phyloP scores from a whole-genome alignment of 192 early-diverging fungal species.

The Gonapodya sp. region DNA sequence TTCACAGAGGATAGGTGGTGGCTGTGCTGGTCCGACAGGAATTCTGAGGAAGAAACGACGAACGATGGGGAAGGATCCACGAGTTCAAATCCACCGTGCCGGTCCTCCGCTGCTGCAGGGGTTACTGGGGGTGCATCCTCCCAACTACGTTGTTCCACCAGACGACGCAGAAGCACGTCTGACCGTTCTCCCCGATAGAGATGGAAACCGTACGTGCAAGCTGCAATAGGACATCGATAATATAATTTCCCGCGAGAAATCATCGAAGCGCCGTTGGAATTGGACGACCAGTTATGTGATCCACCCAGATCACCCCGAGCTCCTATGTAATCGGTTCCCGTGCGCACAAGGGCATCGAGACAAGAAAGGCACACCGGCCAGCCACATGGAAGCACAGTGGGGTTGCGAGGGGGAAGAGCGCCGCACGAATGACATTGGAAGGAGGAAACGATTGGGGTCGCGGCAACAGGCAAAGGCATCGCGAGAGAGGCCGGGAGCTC shows the following conservation, averaged over 20 bases:
- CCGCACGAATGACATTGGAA: neutral
- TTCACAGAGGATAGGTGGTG: slow-evolving; percentile 6
- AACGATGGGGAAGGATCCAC: neutral
- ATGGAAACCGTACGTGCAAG: slow-evolving; percentile 13
- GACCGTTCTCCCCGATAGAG: slow-evolving; percentile 15
- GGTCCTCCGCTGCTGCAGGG: neutral
- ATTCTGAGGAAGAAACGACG: neutral
- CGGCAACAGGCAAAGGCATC: neutral
- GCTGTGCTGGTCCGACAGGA: slow-evolving; percentile 14
- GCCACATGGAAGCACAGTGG: neutral
- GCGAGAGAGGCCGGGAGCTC: neutral
- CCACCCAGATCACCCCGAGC: neutral
- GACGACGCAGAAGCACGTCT: slow-evolving; percentile 11
- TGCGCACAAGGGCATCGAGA: neutral
- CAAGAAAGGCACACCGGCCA: neutral
- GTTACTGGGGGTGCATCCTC: neutral
- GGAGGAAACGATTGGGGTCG: neutral
- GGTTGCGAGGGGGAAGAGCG: neutral
- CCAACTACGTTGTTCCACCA: neutral
- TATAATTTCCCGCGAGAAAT: neutral
- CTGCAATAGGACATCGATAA: slow-evolving; percentile 14
- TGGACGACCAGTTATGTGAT: no score
- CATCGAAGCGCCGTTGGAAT: no score
- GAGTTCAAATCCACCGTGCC: neutral
- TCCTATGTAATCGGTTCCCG: neutral